These are phyloP conservation scores for Helotiales sp. DNA, from an alignment of 2,329 filamentous ascomycete species.

Conservation along the genomic window DNA sequence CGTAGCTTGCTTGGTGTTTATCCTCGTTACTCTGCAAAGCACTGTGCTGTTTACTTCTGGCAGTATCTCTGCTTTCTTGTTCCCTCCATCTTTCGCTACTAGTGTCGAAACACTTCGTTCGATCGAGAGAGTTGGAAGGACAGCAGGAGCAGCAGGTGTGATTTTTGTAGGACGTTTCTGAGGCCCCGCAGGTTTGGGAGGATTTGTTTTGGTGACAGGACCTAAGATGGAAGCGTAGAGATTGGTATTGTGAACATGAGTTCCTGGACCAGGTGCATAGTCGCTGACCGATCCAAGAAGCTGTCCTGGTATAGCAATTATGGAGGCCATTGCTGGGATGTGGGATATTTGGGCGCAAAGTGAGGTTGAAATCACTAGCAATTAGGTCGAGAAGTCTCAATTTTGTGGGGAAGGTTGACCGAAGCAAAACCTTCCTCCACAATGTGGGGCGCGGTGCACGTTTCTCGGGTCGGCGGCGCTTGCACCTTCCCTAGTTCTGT, in stretches of 20 bases:
- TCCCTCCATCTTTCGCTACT: constrained; percentile 15
- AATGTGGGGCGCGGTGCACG: background rate
- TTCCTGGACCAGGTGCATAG: constrained; percentile 77
- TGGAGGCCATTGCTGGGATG: constrained; percentile 23
- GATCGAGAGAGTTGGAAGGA: constrained; percentile 57
- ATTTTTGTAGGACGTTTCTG: constrained; percentile 61
- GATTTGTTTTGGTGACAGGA: constrained; percentile 55
- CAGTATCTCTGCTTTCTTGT: constrained; percentile 66
- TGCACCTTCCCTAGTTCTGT: background rate
- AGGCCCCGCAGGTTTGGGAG: constrained; percentile 44
- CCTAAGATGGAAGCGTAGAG: constrained; percentile 85
- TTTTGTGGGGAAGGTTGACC: constrained; percentile 19
- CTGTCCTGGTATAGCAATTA: constrained; percentile 77
- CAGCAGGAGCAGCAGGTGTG: constrained; percentile 43
- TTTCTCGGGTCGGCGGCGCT: background rate
- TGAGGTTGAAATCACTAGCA: too few species aligned
- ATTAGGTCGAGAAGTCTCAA: too few species aligned
- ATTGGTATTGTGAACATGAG: constrained; percentile 73
- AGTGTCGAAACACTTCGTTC: constrained; percentile 32
- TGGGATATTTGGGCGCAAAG: background rate
- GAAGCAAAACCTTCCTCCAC: background rate
- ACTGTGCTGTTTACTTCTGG: constrained; percentile 81
- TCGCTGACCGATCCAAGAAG: constrained; percentile 66
- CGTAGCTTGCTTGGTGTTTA: constrained; percentile 81
- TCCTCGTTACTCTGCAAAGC: constrained; percentile 80